A percentile compares a stretch with the other conserved stretches of the same genome.
These are phyloP conservation scores for Globisporangium sylvaticum DNA, from an alignment of 352 stramenopile species.

Conservation along the genomic window DNA sequence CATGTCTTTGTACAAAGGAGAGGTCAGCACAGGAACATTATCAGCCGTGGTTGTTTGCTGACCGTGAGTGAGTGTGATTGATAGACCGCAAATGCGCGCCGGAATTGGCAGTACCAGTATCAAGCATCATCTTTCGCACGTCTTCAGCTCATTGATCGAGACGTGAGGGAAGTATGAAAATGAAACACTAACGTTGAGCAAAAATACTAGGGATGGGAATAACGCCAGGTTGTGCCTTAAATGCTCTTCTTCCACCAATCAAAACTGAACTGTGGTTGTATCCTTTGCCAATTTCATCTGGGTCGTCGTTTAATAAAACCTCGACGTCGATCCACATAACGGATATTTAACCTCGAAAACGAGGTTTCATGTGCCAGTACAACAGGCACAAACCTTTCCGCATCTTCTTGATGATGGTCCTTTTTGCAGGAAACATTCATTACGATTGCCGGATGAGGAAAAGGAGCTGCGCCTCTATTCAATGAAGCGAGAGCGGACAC, in stretches of 20 bases:
- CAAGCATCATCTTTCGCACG: too few relatives aligned
- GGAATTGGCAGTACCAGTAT: too few relatives aligned
- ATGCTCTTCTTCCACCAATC: not conserved
- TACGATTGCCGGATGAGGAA: not conserved
- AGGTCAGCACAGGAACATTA: too few relatives aligned
- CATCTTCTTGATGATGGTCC: not conserved
- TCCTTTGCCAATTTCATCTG: not conserved
- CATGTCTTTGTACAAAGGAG: too few relatives aligned
- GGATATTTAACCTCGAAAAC: not conserved
- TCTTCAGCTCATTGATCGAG: too few relatives aligned
- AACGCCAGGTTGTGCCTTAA: not conserved
- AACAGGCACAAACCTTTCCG: not conserved
- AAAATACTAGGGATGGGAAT: too few relatives aligned
- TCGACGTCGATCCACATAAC: not conserved
- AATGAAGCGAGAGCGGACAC: not conserved
- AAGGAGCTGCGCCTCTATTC: not conserved
- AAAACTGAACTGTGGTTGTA: not conserved
- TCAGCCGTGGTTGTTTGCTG: too few relatives aligned
- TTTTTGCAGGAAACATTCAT: not conserved
- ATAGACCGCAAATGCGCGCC: too few relatives aligned
- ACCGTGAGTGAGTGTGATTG: too few relatives aligned
- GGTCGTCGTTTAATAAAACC: not conserved
- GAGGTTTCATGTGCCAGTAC: not conserved
- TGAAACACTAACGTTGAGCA: too few relatives aligned
- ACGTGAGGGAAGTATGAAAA: too few relatives aligned